phyloP scores from a whole-genome alignment of 2,329 filamentous ascomycete species.

The Pestalotiopsis sp. region DNA sequence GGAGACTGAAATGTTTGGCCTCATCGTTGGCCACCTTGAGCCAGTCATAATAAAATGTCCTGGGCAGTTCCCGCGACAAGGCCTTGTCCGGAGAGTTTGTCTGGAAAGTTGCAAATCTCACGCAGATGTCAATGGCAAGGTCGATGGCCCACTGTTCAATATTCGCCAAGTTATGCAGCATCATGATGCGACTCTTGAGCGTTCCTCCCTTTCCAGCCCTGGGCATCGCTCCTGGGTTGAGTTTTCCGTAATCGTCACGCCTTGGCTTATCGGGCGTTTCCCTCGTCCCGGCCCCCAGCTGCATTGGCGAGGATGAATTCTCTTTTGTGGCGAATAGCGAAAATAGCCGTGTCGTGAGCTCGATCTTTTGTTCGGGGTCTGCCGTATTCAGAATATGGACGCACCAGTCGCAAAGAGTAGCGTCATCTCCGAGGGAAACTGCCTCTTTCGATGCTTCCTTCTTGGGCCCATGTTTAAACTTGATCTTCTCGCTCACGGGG shows the following conservation, averaged over 20 bases:
- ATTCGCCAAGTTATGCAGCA: slow-evolving; percentile 50
- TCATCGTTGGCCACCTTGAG: slow-evolving; percentile 50
- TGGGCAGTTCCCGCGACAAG: slow-evolving; percentile 34
- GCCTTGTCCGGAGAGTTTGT: slow-evolving; percentile 27
- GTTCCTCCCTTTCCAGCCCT: slow-evolving; percentile 42
- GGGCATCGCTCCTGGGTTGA: slow-evolving; percentile 42
- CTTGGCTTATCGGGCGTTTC: slow-evolving; percentile 41
- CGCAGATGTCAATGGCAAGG: slow-evolving; percentile 48
- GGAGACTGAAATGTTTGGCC: slow-evolving; percentile 49
- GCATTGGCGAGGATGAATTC: slow-evolving; percentile 40
- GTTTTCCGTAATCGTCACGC: slow-evolving; percentile 39
- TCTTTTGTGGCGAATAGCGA: slow-evolving; percentile 41
- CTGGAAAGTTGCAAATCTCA: slow-evolving; percentile 45
- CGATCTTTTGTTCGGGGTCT: slow-evolving; percentile 48
- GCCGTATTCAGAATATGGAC: slow-evolving; percentile 46
- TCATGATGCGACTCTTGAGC: slow-evolving; percentile 44
- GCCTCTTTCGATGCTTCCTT: slow-evolving; percentile 18
- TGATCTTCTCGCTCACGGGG: slow-evolving; percentile 46
- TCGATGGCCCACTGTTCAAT: slow-evolving; percentile 52
- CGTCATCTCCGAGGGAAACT: slow-evolving; percentile 39
- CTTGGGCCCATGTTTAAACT: slow-evolving; percentile 39
- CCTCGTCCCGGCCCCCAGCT: slow-evolving; percentile 39
- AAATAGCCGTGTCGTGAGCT: slow-evolving; percentile 46
- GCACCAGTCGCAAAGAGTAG: slow-evolving; percentile 50
- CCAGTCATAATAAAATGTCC: slow-evolving; percentile 50